phyloP scores from a whole-genome alignment of 129 eudicot species.

The Flaveria linearis region DNA sequence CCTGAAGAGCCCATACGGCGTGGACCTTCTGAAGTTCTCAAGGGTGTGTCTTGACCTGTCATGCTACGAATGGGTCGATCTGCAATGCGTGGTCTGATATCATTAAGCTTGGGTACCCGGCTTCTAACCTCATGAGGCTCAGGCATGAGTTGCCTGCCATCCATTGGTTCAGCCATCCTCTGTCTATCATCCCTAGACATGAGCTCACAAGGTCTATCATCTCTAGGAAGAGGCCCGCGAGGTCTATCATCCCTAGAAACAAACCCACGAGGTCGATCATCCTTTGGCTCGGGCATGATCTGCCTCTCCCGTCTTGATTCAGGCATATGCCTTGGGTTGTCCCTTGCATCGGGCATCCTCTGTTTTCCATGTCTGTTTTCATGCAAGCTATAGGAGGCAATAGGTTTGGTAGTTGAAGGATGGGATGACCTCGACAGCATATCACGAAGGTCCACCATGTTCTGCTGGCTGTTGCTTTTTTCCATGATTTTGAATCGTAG shows the following conservation, averaged over 20 bases:
- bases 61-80: conserved; percentile 37
- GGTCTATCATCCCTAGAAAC: conserved; percentile 43
- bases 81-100: conserved; percentile 42
- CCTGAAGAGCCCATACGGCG: conserved; percentile 42
- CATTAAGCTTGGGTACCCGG: conserved; percentile 34
- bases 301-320: conserved; percentile 32
- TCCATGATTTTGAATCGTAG: conserved; percentile 79
- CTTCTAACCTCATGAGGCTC: conserved; percentile 41
- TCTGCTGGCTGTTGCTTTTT: conserved; percentile 37
- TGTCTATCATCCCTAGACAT: conserved; percentile 42
- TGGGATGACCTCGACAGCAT: conserved; percentile 66
- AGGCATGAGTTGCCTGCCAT: conserved; percentile 39
- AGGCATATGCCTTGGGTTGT: conserved; percentile 24
- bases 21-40: conserved; percentile 46
- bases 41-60: conserved; percentile 39
- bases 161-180: conserved; percentile 41
- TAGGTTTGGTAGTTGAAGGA: conserved; percentile 42
- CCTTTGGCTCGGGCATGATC: conserved; percentile 36
- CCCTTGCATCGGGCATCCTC: conserved; percentile 37
- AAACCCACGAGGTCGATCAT: conserved; percentile 32
- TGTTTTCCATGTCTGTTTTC: conserved; percentile 35
- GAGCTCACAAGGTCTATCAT: conserved; percentile 34
- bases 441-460: conserved; percentile 64
- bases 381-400: conserved; percentile 30
- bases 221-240: conserved; percentile 34